These are phyloP conservation scores for Bryum argenteum DNA, from an alignment of 225 moss, liverwort and hornwort species.

Conservation along the genomic window DNA sequence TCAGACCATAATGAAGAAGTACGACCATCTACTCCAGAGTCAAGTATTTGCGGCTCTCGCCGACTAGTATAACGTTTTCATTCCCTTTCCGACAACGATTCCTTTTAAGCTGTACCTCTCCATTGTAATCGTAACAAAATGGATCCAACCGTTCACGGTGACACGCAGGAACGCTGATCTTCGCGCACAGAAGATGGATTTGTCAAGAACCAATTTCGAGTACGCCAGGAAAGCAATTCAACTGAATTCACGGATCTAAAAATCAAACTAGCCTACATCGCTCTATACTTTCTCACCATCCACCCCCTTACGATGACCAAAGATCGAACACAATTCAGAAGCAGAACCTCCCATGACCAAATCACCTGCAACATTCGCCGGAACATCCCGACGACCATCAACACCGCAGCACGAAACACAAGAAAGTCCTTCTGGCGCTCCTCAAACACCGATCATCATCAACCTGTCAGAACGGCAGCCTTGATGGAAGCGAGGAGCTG, in stretches of 20 bases:
- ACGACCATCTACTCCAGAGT: background rate
- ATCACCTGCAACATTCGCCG: conserved; percentile 19
- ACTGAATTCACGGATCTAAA: conserved; percentile 5
- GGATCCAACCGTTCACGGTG: background rate
- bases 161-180: background rate
- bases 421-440: background rate
- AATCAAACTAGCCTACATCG: conserved; percentile 12
- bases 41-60: background rate
- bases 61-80: background rate
- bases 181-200: background rate
- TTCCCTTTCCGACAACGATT: background rate
- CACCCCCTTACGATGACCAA: background rate
- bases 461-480: conserved; percentile 36
- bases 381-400: conserved; percentile 15
- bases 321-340: conserved; percentile 4
- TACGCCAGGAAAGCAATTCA: conserved; percentile 14
- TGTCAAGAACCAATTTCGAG: background rate
- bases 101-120: background rate
- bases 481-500: conserved; percentile 7
- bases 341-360: background rate
- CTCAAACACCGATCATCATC: conserved; percentile 24
- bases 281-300: background rate
- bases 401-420: conserved; percentile 29
- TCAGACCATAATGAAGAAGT: background rate
- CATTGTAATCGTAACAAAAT: background rate